Base-by-base conservation (phyloP, 345 rosid genomes). In the Limnanthes douglasii region DNA sequence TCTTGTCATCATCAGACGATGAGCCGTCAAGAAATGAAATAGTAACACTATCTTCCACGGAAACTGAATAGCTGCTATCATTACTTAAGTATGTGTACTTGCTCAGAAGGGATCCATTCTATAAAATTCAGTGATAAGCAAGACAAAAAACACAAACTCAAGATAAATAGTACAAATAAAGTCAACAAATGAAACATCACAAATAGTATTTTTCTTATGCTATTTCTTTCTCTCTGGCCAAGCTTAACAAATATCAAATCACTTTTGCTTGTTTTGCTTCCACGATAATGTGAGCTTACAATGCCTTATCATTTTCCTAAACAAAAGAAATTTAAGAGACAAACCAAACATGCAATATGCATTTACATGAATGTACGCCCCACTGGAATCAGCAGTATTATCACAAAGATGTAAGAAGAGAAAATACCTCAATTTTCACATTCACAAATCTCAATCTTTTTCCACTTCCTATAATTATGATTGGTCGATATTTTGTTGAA, bases 401-500 rank as follows among this genome's bases (percentile, higher is more conserved):
- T n/a, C n/a, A 24, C 22, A 21, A 23, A 30, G 40, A 54, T 45
- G 2, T 15, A 18, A 34, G 37, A 50, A 29, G 33, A 15, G 34
- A 10, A 42, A 39, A 39, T 66, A 84, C 98, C 98, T 90, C 81
- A 51, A 90, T 64, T 56, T 84, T 84, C 20, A 90, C 78, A 42
- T 90, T 77, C 34, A 68, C 69, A 59, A 84, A 90, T 50, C 69
- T 86, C 88, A 90, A 51, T 75, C 56, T 79, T 65, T 90, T 90
- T 40, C 98, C 94, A 54, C 68, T 62, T 48, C 98, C 98, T 60
- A 90, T 48, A 27, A 90, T 54, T 48, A 90, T 66, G 51, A 90
- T 77, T 27, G 98, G 94, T 51, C 41, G 78, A 59, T 61, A 58
- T 47, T 66, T 66, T 31, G 46, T 54, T 28, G 63, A 35, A 48